Evolutionary conservation across 148 eudicot species (phyloP).

Genomic region (Rhododendron simsii): DNA sequence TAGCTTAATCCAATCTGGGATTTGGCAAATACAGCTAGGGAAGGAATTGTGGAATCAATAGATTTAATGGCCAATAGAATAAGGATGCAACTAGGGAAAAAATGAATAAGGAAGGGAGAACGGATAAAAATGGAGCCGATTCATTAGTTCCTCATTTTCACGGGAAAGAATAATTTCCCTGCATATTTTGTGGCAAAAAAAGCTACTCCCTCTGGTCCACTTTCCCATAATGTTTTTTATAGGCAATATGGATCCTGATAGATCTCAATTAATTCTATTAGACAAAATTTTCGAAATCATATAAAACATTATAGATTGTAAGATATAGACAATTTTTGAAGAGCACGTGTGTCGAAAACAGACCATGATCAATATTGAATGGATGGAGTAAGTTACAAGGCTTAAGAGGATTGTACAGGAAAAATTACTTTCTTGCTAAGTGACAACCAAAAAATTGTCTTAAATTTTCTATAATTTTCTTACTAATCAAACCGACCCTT

Average conservation of each 20-base stretch:
- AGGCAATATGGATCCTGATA: not conserved
- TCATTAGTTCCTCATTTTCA: not conserved
- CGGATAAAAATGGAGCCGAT: not conserved
- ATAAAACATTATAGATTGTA: not conserved
- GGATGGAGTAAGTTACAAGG: not conserved
- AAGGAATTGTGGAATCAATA: not conserved
- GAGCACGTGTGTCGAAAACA: not conserved
- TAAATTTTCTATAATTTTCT: not conserved
- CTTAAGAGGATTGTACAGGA: not conserved
- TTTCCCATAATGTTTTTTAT: not conserved
- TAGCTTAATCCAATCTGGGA: not conserved
- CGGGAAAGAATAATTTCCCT: not conserved
- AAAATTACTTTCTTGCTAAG: not conserved
- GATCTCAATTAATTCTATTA: not conserved
- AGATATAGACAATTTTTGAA: too few species aligned
- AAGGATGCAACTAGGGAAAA: not conserved
- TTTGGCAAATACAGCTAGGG: not conserved
- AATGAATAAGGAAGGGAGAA: not conserved
- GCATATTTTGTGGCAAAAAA: not conserved
- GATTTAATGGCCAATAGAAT: not conserved
- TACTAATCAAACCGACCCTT: not conserved
- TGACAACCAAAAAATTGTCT: not conserved
- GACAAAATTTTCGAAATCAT: too few species aligned
- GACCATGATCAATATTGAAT: too few species aligned
- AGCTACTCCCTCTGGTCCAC: not conserved